A percentile compares a stretch with the other conserved stretches of the same genome.
Conservation (phyloP, 306 rosid genomes). For the Luffa acutangula region DNA sequence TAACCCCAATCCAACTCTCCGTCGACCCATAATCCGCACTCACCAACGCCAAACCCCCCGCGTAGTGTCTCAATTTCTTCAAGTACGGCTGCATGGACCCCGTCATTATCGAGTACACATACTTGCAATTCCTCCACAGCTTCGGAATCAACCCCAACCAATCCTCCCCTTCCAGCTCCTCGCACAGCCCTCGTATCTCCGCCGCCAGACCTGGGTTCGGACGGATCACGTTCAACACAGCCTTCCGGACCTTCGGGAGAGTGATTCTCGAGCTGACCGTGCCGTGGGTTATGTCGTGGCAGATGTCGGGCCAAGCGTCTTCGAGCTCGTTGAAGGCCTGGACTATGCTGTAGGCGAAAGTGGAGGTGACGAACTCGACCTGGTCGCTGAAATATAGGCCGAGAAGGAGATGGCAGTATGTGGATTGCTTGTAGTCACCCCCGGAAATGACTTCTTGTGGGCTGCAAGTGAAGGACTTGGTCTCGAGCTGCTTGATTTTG, state of each 20-base stretch:
- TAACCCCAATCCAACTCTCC: conserved; percentile 96
- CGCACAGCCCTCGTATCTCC: conserved; percentile 31
- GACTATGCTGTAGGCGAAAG: conserved; percentile 69
- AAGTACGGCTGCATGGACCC: conserved; percentile 83
- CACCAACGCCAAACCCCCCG: conserved; percentile 59
- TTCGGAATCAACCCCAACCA: conserved; percentile 66
- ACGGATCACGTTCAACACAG: conserved; percentile 37
- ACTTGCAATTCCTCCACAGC: conserved; percentile 87
- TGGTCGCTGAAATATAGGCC: conserved; percentile 62
- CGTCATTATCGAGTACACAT: conserved; percentile 79
- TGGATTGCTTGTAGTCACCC: conserved; percentile 68
- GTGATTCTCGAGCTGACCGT: conserved; percentile 34
- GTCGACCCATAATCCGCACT: conserved; percentile 95
- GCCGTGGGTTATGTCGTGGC: conserved; percentile 46
- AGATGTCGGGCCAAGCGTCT: conserved; percentile 55
- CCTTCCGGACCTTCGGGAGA: conserved; percentile 29
- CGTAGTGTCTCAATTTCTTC: conserved; percentile 69
- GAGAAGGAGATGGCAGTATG: conserved; percentile 84
- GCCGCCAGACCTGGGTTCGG: conserved; percentile 48
- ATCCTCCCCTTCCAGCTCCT: conserved; percentile 30
- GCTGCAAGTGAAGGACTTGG: conserved; percentile 72
- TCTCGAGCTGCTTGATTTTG: conserved; percentile 66
- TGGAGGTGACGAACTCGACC: conserved; percentile 69
- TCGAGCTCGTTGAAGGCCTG: conserved; percentile 56
- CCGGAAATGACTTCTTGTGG: conserved; percentile 74